These are phyloP conservation scores for Populus hybrid DNA, from an alignment of 441 rosid genomes.

Conservation along the genomic window DNA sequence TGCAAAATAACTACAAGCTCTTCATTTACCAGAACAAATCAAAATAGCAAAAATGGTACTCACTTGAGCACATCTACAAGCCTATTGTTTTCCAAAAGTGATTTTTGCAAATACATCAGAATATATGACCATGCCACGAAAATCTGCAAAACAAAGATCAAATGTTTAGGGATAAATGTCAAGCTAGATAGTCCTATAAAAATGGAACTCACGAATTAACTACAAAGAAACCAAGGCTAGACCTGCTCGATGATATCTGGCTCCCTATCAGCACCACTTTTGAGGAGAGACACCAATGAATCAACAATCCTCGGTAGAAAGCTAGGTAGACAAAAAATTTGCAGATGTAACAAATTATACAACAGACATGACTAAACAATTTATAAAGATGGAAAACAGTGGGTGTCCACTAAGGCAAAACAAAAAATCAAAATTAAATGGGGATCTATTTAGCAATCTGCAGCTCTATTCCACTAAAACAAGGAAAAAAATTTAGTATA, in stretches of 20 bases:
- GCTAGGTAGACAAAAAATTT: conserved; percentile 36
- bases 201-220: neutral
- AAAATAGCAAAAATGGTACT: conserved; percentile 17
- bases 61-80: conserved; percentile 60
- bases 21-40: neutral
- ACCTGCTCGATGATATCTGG: conserved; percentile 96
- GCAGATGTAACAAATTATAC: neutral
- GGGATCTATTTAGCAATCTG: neutral
- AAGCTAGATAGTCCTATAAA: conserved; percentile 5
- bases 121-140: conserved; percentile 74
- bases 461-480: neutral
- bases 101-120: conserved; percentile 67
- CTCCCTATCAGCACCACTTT: conserved; percentile 85
- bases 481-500: neutral
- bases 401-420: neutral
- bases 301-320: conserved; percentile 68
- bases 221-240: conserved; percentile 15
- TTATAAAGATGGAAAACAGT: neutral
- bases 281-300: conserved; percentile 57
- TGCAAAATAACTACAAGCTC: neutral
- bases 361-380: neutral
- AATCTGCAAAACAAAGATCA: conserved; percentile 50
- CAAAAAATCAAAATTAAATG: neutral
- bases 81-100: conserved; percentile 55
- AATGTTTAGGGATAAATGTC: neutral